phyloP scores from a whole-genome alignment of 2,329 filamentous ascomycete species.

The Mycogone perniciosa region DNA sequence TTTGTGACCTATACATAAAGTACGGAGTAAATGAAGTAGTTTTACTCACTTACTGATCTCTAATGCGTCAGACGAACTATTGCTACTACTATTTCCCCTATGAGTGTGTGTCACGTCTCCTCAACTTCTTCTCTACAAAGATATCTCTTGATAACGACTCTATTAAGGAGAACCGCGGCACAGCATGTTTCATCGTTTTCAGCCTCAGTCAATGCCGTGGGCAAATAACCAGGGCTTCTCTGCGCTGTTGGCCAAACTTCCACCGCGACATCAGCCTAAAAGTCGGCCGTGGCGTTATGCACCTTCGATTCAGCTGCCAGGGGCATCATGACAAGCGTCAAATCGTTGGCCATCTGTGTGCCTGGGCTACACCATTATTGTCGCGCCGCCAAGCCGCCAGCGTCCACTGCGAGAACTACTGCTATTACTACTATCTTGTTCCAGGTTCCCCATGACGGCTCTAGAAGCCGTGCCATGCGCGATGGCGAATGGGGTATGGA shows the following conservation, averaged over 20 bases:
- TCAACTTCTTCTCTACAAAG: too few relatives aligned
- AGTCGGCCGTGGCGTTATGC: conserved; percentile 2
- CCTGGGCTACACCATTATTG: conserved; percentile 1
- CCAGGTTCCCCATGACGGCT: conserved; percentile 8
- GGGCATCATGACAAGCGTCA: conserved; percentile 8
- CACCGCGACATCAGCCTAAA: neutral
- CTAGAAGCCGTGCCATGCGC: neutral
- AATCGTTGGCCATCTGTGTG: conserved; percentile 2
- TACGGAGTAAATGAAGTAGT: too few relatives aligned
- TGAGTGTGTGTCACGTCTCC: too few relatives aligned
- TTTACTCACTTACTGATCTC: too few relatives aligned
- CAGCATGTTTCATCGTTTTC: neutral
- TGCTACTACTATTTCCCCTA: too few relatives aligned
- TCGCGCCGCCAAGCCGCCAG: conserved; percentile 5
- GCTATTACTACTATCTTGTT: neutral
- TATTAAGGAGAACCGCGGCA: too few relatives aligned
- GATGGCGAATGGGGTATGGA: neutral
- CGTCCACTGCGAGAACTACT: neutral
- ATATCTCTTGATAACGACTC: too few relatives aligned
- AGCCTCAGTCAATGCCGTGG: neutral
- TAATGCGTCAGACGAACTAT: too few relatives aligned
- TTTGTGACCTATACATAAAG: too few relatives aligned
- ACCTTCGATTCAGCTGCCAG: conserved; percentile 10
- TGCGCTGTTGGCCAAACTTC: neutral
- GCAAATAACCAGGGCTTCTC: neutral